A percentile compares a stretch with the other conserved stretches of the same genome.
phyloP scores from a whole-genome alignment of 371 early-diverging fungal genomes.

The Mortierella sp. region DNA sequence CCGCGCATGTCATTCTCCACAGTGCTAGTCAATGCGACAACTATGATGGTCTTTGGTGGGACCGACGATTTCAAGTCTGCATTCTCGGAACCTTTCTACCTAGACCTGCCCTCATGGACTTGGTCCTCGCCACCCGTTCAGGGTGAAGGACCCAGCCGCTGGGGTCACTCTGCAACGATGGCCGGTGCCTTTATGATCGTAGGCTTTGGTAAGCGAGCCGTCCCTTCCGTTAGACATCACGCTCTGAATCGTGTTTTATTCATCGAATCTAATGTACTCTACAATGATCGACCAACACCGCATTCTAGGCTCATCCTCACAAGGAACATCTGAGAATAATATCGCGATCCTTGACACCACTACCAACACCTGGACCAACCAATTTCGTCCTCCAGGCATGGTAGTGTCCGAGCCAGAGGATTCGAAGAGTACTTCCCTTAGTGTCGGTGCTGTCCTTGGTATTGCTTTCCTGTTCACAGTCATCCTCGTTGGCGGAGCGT shows the following conservation, averaged over 20 bases:
- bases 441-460: constrained; percentile 40
- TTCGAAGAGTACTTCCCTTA: neutral
- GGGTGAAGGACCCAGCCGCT: constrained; percentile 35
- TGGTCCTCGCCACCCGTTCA: constrained; percentile 39
- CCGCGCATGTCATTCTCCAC: constrained; percentile 51
- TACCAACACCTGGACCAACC: constrained; percentile 37
- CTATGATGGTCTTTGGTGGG: constrained; percentile 49
- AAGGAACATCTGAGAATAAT: constrained; percentile 9
- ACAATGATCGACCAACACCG: too few species aligned
- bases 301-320: constrained; percentile 28
- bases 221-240: too few species aligned
- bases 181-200: constrained; percentile 32
- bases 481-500: constrained; percentile 28
- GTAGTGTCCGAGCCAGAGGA: neutral
- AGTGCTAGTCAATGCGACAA: constrained; percentile 37
- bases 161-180: constrained; percentile 48
- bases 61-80: constrained; percentile 29
- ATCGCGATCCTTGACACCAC: constrained; percentile 34
- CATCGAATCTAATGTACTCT: too few species aligned
- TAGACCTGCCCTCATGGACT: constrained; percentile 49
- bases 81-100: constrained; percentile 24
- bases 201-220: constrained; percentile 40
- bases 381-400: constrained; percentile 22
- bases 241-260: too few species aligned
- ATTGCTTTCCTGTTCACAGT: constrained; percentile 39